These are phyloP conservation scores for Arthrobotrys sphaeroides DNA, from an alignment of 2,329 filamentous ascomycete species.

Conservation along the genomic window DNA sequence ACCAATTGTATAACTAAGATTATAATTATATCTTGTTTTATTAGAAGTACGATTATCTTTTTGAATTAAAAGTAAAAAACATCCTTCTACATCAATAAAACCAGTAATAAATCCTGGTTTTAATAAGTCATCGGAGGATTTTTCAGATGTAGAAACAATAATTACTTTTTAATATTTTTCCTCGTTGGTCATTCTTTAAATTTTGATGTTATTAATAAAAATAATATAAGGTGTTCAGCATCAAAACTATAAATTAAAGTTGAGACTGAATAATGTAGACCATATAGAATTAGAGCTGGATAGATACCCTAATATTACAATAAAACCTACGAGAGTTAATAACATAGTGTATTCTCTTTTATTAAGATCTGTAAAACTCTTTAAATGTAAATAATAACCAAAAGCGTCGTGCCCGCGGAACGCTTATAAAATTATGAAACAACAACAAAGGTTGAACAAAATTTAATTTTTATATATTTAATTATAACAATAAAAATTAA, in stretches of 20 bases:
- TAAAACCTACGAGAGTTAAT: too few relatives aligned
- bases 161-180: not conserved
- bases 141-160: not conserved
- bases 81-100: not conserved
- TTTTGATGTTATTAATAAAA: conserved; percentile 7
- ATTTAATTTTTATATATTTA: too few relatives aligned
- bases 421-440: too few relatives aligned
- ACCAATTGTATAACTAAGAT: not conserved
- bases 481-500: too few relatives aligned
- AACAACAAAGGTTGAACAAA: too few relatives aligned
- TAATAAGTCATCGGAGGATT: not conserved
- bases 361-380: too few relatives aligned
- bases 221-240: conserved; percentile 53
- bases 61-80: not conserved
- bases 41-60: not conserved
- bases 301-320: conserved; percentile 60
- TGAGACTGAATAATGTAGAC: conserved; percentile 60
- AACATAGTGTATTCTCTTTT: too few relatives aligned
- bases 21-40: conserved; percentile 4
- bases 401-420: too few relatives aligned
- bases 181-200: not conserved
- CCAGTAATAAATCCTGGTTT: not conserved
- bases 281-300: conserved; percentile 60
- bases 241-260: conserved; percentile 56
- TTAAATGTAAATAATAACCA: too few relatives aligned